These are phyloP conservation scores for Camellia sinensis DNA, from an alignment of 148 eudicot genomes.

Conservation along the genomic window DNA sequence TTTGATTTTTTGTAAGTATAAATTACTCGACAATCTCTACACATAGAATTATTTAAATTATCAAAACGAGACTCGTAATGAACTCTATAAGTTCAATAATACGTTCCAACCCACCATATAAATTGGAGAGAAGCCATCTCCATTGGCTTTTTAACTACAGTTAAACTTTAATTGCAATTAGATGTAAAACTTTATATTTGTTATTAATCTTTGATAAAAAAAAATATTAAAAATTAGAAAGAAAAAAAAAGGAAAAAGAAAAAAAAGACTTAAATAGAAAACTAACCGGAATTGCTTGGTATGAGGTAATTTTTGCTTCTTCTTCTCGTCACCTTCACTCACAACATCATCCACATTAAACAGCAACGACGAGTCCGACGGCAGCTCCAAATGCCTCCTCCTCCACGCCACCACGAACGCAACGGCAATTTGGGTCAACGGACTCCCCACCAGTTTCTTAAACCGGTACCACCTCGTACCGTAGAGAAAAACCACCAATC, in stretches of 20 bases:
- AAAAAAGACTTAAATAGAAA: slow-evolving; percentile 17
- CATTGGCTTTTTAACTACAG: too few species aligned
- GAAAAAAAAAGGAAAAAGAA: slow-evolving; percentile 30
- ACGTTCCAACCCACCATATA: too few species aligned
- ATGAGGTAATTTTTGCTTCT: slow-evolving; percentile 66
- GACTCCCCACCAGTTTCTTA: slow-evolving; percentile 12
- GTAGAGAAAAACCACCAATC: background rate
- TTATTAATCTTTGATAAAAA: too few species aligned
- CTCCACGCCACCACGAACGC: slow-evolving; percentile 13
- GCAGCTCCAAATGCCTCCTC: slow-evolving; percentile 8
- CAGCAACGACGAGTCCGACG: slow-evolving; percentile 4
- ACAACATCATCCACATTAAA: background rate
- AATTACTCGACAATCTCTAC: too few species aligned
- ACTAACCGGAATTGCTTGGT: slow-evolving; percentile 75
- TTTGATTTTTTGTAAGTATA: too few species aligned
- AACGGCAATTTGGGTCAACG: slow-evolving; percentile 11
- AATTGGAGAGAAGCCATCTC: too few species aligned
- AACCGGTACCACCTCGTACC: slow-evolving; percentile 12
- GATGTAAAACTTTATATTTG: too few species aligned
- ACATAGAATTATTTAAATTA: too few species aligned
- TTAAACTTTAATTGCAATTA: too few species aligned
- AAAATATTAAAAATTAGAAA: too few species aligned
- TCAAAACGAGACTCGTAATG: too few species aligned
- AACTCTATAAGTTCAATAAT: too few species aligned
- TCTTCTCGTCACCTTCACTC: slow-evolving; percentile 23